Conservation (phyloP, 2,329 filamentous ascomycete species). For the Cryphonectria naterciae region DNA sequence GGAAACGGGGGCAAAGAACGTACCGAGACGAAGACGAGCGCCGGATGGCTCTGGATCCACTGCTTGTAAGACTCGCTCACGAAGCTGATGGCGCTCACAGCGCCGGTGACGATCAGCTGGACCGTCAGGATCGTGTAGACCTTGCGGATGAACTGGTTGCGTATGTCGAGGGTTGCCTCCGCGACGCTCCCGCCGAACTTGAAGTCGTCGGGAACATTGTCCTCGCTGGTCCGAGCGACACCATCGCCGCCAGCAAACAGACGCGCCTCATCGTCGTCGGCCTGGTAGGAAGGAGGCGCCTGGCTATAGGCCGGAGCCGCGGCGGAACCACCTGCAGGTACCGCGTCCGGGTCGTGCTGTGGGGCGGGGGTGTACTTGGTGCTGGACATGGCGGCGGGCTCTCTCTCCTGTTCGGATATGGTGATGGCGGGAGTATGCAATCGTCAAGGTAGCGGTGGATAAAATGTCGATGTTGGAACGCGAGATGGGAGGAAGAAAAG, state of each 20-base stretch:
- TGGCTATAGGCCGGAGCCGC: slow-evolving; percentile 81
- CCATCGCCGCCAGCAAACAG: slow-evolving; percentile 59
- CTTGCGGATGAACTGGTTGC: slow-evolving; percentile 96
- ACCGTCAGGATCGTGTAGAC: slow-evolving; percentile 98
- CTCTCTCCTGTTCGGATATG: not conserved
- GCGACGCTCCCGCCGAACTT: slow-evolving; percentile 96
- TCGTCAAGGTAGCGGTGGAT: not conserved
- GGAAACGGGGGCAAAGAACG: slow-evolving; percentile 34
- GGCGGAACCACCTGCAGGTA: slow-evolving; percentile 66
- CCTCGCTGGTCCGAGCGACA: slow-evolving; percentile 70
- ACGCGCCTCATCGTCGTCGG: slow-evolving; percentile 56
- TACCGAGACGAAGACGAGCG: slow-evolving; percentile 83
- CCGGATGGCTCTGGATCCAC: slow-evolving; percentile 86
- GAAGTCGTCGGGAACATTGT: slow-evolving; percentile 95
- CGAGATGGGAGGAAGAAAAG: not conserved
- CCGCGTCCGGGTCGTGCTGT: slow-evolving; percentile 84
- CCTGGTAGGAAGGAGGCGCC: slow-evolving; percentile 41
- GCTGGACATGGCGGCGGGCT: slow-evolving; percentile 48
- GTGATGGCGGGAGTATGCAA: not conserved
- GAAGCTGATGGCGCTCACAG: slow-evolving; percentile 83
- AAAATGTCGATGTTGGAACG: not conserved
- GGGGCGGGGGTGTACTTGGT: slow-evolving; percentile 84
- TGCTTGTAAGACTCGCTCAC: slow-evolving; percentile 75
- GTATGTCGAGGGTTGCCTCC: slow-evolving; percentile 92
- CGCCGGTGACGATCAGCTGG: slow-evolving; percentile 83